These are phyloP conservation scores for Salix purpurea DNA, from an alignment of 345 rosid genomes.

Conservation along the genomic window DNA sequence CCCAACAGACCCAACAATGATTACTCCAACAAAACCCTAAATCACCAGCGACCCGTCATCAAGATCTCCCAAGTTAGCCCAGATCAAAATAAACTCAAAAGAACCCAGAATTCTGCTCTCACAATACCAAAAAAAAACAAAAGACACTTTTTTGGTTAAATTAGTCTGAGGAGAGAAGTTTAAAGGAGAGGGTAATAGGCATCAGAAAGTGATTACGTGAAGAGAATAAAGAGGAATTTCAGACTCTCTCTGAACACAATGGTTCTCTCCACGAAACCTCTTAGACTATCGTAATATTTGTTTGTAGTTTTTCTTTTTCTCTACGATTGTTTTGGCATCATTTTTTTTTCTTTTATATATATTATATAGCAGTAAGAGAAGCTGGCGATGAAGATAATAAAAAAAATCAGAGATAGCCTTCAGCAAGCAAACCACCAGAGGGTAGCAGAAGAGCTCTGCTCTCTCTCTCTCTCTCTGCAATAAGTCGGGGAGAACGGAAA, in stretches of 20 bases:
- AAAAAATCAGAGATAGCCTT: slow-evolving; percentile 39
- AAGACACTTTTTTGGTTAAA: neutral
- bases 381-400: slow-evolving; percentile 1
- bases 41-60: slow-evolving; percentile 21
- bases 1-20: slow-evolving; percentile 14
- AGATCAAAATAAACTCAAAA: slow-evolving; percentile 11
- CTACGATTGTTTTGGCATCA: neutral
- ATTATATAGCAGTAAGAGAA: neutral
- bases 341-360: neutral
- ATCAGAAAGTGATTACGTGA: slow-evolving; percentile 49
- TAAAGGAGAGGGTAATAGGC: slow-evolving; percentile 3
- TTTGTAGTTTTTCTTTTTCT: neutral
- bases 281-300: slow-evolving; percentile 8
- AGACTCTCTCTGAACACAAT: slow-evolving; percentile 2
- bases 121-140: neutral
- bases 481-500: slow-evolving; percentile 13
- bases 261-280: slow-evolving; percentile 57
- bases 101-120: neutral
- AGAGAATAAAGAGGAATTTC: slow-evolving; percentile 30
- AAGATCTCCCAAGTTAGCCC: slow-evolving; percentile 9
- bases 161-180: neutral
- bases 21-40: slow-evolving; percentile 23
- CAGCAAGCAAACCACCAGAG: slow-evolving; percentile 34
- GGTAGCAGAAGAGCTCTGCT: slow-evolving; percentile 32
- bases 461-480: slow-evolving; percentile 10